A percentile compares a stretch with the other conserved stretches of the same genome.
phyloP scores from a whole-genome alignment of 177 flowering plant species.

The Vitis hybrid region DNA sequence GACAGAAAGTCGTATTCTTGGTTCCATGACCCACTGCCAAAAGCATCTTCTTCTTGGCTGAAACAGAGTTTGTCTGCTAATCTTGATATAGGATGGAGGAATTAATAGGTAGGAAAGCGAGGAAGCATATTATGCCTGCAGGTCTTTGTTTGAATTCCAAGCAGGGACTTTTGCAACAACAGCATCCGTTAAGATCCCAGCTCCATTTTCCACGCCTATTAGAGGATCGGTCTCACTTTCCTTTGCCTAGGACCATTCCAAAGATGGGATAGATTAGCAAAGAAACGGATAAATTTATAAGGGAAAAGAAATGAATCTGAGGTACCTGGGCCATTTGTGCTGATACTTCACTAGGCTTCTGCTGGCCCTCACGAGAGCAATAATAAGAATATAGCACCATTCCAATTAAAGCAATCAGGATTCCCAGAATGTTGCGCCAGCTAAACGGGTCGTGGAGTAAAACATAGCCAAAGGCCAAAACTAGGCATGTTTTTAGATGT shows the following conservation, averaged over 20 bases:
- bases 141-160: conserved; percentile 83
- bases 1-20: conserved; percentile 11
- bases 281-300: neutral
- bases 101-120: neutral
- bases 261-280: conserved; percentile 1
- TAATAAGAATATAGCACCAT: conserved; percentile 87
- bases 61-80: conserved; percentile 13
- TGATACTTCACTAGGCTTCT: conserved; percentile 66
- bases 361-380: conserved; percentile 72
- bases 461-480: conserved; percentile 88
- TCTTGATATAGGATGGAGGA: conserved; percentile 1
- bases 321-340: conserved; percentile 68
- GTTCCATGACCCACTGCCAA: conserved; percentile 7
- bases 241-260: conserved; percentile 45
- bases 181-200: conserved; percentile 40
- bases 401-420: conserved; percentile 78
- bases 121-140: conserved; percentile 49
- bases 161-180: conserved; percentile 49
- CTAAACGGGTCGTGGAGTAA: conserved; percentile 85
- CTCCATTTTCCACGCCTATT: conserved; percentile 64
- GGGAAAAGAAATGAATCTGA: neutral
- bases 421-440: conserved; percentile 92
- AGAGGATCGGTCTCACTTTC: conserved; percentile 82
- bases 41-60: conserved; percentile 33
- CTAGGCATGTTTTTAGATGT: conserved; percentile 91